A percentile compares a stretch with the other conserved stretches of the same genome.
These are phyloP conservation scores for Phytophthora quininea DNA, from an alignment of 352 stramenopile genomes.

Conservation along the genomic window DNA sequence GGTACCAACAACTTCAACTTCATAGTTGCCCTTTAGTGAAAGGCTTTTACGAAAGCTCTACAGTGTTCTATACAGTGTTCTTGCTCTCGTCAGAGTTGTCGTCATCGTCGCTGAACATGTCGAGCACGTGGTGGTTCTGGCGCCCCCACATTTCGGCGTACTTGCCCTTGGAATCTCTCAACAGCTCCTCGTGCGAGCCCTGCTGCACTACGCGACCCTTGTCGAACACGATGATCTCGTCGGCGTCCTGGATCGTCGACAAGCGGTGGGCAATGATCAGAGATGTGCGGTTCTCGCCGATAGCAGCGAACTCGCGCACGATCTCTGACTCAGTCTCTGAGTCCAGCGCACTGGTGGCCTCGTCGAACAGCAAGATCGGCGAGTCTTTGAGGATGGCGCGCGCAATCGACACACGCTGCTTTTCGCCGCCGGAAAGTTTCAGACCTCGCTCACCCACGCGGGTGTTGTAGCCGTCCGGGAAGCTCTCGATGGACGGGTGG, in stretches of 20 bases:
- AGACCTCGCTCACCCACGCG: slow-evolving; percentile 97
- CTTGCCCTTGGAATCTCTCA: slow-evolving; percentile 65
- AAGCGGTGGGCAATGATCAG: slow-evolving; percentile 98
- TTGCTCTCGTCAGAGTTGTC: too few species aligned
- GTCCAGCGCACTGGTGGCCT: slow-evolving; percentile 96
- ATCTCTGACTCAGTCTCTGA: slow-evolving; percentile 96
- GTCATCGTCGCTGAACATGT: too few species aligned
- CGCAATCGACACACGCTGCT: slow-evolving; percentile 97
- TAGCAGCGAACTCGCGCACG: slow-evolving; percentile 91
- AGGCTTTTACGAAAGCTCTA: too few species aligned
- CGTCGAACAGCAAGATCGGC: slow-evolving; percentile 96
- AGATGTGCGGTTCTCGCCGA: slow-evolving; percentile 93
- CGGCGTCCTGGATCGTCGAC: slow-evolving; percentile 86
- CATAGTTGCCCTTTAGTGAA: too few species aligned
- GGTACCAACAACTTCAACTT: too few species aligned
- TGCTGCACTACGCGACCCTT: slow-evolving; percentile 86
- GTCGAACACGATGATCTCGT: slow-evolving; percentile 94
- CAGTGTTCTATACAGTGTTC: too few species aligned
- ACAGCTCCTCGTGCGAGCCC: slow-evolving; percentile 92
- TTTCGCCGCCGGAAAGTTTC: slow-evolving; percentile 97
- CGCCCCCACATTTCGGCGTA: slow-evolving; percentile 84
- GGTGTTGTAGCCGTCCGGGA: slow-evolving; percentile 96
- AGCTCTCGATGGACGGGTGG: slow-evolving; percentile 94
- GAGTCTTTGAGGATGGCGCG: slow-evolving; percentile 96
- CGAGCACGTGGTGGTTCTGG: slow-evolving; percentile 62